Evolutionary conservation across 768 basidiomycete genomes (phyloP), one percentile per base, ranked within the genome.

Genomic region (Auriscalpium orientale): DNA sequence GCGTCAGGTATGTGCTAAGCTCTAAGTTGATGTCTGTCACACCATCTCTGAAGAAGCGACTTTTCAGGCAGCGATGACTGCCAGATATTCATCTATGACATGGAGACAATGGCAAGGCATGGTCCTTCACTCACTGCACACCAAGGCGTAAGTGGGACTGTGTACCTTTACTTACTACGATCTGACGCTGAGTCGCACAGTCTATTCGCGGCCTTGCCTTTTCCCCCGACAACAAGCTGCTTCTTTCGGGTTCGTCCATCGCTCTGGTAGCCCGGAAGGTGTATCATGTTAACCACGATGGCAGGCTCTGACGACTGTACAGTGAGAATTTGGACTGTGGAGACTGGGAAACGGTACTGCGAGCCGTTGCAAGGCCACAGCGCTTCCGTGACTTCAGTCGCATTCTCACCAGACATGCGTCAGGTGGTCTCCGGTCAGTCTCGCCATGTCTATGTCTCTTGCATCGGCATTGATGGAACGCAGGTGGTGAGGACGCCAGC

Each of bases 1-100:
- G 67, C 51, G 21, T 67, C 68, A 55, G 70, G 56, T 48, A 48
- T 20, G n/a, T 18, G n/a, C 15, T 20, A 20, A 28, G 4, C 1
- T 48, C 6, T 3, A 12, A 9, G 2, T 28, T 20, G 46, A 33
- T 20, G 8, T 20, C 15, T 12, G 12, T 13, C 46, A 22, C 46
- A 48, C 46, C 21, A 13, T 48, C 46, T 8, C 13, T 20, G 3
- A 48, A 48, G 13, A 48, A 13, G 20, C 3, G 3, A 22, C 28
- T 7, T 28, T 21, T 38, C 47, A 15, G 55, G 58, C 12, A 53
- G 58, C 16, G 36, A 57, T 35, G 51, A 59, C 15, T 20, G 1
- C 35, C 35, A 38, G 8, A 59, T 59, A 22, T 11, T 53, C 3
- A 54, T 58, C 21, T 58, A 56, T 35, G 20, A 58, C 33, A 47